Conservation (phyloP, 2,329 filamentous ascomycete species). For the Sporothrix euskadiensis region DNA sequence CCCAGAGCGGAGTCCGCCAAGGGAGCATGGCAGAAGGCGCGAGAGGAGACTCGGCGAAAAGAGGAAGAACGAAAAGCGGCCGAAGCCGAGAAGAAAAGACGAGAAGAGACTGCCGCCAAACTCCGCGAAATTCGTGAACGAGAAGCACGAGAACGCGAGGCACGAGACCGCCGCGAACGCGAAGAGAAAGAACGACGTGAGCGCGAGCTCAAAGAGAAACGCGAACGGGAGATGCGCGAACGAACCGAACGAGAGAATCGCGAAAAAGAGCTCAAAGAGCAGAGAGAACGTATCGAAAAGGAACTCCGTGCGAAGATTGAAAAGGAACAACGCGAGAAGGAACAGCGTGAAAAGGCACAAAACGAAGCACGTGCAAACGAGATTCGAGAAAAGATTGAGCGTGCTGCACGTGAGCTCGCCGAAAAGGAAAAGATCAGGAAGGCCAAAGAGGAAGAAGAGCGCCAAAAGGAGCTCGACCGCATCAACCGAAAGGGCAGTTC, state of each 20-base stretch:
- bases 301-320: constrained; percentile 38
- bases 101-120: constrained; percentile 57
- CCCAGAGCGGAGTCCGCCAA: constrained; percentile 44
- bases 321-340: constrained; percentile 34
- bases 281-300: constrained; percentile 40
- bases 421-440: constrained; percentile 39
- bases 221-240: constrained; percentile 39
- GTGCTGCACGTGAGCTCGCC: constrained; percentile 41
- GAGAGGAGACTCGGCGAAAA: constrained; percentile 64
- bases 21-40: constrained; percentile 66
- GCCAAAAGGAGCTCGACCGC: constrained; percentile 24
- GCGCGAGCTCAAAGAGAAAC: constrained; percentile 36
- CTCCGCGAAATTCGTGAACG: constrained; percentile 35
- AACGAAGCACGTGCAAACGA: constrained; percentile 34
- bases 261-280: constrained; percentile 38
- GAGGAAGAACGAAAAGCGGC: constrained; percentile 64
- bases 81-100: constrained; percentile 61
- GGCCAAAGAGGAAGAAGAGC: constrained; percentile 38
- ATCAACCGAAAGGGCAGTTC: constrained; percentile 47
- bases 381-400: constrained; percentile 44
- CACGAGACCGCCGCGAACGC: constrained; percentile 34
- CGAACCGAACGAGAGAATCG: constrained; percentile 44
- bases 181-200: constrained; percentile 40
- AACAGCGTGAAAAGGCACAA: constrained; percentile 33
- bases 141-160: constrained; percentile 42